Evolutionary conservation across 164 flowering plant species (phyloP).

Genomic region (Berberis vulgaris): DNA sequence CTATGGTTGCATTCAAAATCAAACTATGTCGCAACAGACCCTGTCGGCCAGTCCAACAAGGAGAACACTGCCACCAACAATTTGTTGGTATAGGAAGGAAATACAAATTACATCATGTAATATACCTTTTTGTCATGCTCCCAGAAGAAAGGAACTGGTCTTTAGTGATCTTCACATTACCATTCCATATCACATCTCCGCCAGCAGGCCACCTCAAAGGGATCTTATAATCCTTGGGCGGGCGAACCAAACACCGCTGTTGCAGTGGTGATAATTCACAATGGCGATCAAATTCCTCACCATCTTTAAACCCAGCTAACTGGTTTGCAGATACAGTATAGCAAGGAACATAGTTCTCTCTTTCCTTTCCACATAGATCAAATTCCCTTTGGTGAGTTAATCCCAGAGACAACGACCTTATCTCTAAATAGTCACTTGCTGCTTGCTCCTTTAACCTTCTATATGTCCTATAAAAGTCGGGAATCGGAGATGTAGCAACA

Average conservation of each 20-base stretch:
- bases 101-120: not conserved
- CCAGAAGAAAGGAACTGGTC: constrained; percentile 94
- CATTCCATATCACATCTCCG: constrained; percentile 89
- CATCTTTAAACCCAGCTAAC: constrained; percentile 65
- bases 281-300: constrained; percentile 91
- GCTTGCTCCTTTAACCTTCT: constrained; percentile 80
- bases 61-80: too few species aligned
- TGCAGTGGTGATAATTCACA: constrained; percentile 51
- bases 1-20: too few species aligned
- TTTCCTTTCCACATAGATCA: constrained; percentile 75
- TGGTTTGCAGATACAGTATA: constrained; percentile 64
- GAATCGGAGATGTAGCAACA: constrained; percentile 21
- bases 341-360: constrained; percentile 82
- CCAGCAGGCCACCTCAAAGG: constrained; percentile 94
- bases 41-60: too few species aligned
- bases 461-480: constrained; percentile 45
- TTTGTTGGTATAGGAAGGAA: too few species aligned
- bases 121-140: constrained; percentile 88
- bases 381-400: constrained; percentile 39
- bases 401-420: constrained; percentile 46
- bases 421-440: constrained; percentile 56
- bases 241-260: constrained; percentile 60
- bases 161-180: constrained; percentile 85
- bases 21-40: too few species aligned
- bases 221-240: constrained; percentile 88